Conservation (phyloP, 2,329 filamentous ascomycete species). For the Sclerotinia sclerotiorum region DNA sequence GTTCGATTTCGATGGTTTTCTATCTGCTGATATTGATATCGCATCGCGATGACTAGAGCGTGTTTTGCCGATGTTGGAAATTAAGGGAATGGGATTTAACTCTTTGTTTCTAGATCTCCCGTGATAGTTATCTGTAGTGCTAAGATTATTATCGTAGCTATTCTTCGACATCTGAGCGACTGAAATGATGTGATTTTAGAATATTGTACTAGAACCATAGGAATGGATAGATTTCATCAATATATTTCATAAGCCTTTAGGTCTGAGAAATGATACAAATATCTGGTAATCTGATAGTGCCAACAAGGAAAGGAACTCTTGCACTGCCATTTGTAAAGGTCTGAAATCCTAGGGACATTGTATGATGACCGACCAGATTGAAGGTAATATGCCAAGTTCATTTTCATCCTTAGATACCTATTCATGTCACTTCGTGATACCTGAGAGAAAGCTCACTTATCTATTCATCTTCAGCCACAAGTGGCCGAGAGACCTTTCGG, state of each 20-base stretch:
- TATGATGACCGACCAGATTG: not conserved
- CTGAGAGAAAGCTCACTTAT: not conserved
- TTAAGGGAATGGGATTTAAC: too few species aligned
- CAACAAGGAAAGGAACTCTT: not conserved
- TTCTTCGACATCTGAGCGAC: not conserved
- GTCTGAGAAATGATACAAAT: not conserved
- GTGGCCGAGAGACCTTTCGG: not conserved
- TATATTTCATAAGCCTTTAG: not conserved
- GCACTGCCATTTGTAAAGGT: not conserved
- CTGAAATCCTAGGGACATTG: not conserved
- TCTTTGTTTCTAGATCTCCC: too few species aligned
- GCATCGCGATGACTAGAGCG: too few species aligned
- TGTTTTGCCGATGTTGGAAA: not conserved
- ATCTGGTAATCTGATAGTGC: not conserved
- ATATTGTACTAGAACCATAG: not conserved
- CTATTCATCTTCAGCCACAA: not conserved
- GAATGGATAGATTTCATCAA: not conserved
- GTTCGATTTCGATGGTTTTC: not conserved
- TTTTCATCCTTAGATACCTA: not conserved
- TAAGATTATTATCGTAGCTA: not conserved
- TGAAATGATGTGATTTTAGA: fast-evolving
- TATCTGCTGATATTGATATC: not conserved
- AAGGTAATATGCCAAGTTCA: not conserved
- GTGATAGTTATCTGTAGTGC: too few species aligned
- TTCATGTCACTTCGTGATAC: not conserved